Percentiles rank a stretch among this genome's conserved stretches.
Evolutionary conservation across 2,329 filamentous ascomycete species (phyloP).

Genomic region (Penicillium sp.): DNA sequence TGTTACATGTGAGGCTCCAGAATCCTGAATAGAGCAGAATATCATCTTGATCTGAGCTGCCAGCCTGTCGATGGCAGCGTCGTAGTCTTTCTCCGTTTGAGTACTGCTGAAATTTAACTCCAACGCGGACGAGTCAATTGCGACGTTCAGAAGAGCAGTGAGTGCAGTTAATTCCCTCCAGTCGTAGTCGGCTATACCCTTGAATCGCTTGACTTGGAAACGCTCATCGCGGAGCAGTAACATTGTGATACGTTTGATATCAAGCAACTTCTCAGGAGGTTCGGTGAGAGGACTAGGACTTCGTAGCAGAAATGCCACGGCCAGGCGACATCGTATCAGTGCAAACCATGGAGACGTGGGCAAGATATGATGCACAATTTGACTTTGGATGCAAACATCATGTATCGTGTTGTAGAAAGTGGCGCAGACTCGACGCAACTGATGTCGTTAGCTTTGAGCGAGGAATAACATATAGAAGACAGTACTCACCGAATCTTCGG

Average conservation of each 20-base stretch:
- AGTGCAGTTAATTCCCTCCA: slow-evolving; percentile 60
- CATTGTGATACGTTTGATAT: slow-evolving; percentile 25
- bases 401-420: slow-evolving; percentile 29
- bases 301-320: slow-evolving; percentile 29
- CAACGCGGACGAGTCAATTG: slow-evolving; percentile 56
- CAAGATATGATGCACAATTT: slow-evolving; percentile 34
- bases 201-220: slow-evolving; percentile 27
- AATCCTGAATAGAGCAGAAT: slow-evolving; percentile 59
- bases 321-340: slow-evolving; percentile 36
- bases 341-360: slow-evolving; percentile 32
- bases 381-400: slow-evolving; percentile 33
- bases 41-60: slow-evolving; percentile 50
- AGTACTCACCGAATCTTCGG: slow-evolving; percentile 20
- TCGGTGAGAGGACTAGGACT: slow-evolving; percentile 24
- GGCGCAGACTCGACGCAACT: slow-evolving; percentile 27
- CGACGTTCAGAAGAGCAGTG: slow-evolving; percentile 62
- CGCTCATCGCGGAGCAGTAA: slow-evolving; percentile 24
- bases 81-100: slow-evolving; percentile 49
- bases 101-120: slow-evolving; percentile 26
- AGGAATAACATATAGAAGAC: neutral
- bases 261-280: slow-evolving; percentile 20
- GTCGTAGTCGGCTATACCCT: slow-evolving; percentile 38
- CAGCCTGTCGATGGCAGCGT: slow-evolving; percentile 61
- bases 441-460: slow-evolving; percentile 8
- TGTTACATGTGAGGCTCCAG: slow-evolving; percentile 62